Conservation (phyloP, 2,329 filamentous ascomycete genomes). For the Boeremia lycopersici region DNA sequence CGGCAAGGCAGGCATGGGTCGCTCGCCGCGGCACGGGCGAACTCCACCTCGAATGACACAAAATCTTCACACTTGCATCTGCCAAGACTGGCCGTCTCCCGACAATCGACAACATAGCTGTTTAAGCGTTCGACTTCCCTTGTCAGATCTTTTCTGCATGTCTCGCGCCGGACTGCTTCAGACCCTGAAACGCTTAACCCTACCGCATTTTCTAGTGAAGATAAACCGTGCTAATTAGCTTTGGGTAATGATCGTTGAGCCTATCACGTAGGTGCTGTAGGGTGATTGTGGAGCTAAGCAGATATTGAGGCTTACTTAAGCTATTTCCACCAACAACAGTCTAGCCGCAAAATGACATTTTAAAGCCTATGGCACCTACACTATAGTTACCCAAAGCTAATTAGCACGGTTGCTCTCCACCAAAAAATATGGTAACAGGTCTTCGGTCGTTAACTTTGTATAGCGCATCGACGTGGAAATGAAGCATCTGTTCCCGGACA, state of each 20-base stretch:
- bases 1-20: not conserved
- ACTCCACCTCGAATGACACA: conserved; percentile 1
- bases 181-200: not conserved
- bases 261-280: too few relatives aligned
- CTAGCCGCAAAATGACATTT: too few relatives aligned
- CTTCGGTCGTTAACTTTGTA: not conserved
- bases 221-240: too few relatives aligned
- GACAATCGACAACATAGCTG: conserved; percentile 4
- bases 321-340: too few relatives aligned
- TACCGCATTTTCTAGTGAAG: too few relatives aligned
- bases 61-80: conserved; percentile 1
- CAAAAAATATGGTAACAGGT: too few relatives aligned
- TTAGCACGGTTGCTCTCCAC: too few relatives aligned
- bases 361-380: too few relatives aligned
- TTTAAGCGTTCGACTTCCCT: conserved; percentile 4
- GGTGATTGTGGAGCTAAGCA: not conserved
- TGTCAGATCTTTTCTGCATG: not conserved
- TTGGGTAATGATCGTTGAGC: too few relatives aligned
- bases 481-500: not conserved
- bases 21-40: not conserved
- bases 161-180: not conserved
- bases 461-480: conserved; percentile 4
- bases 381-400: too few relatives aligned
- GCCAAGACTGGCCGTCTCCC: conserved; percentile 5
- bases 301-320: conserved; percentile 5